phyloP scores from a whole-genome alignment of 169 alveolate genomes.

The Eimeria falciformis region DNA sequence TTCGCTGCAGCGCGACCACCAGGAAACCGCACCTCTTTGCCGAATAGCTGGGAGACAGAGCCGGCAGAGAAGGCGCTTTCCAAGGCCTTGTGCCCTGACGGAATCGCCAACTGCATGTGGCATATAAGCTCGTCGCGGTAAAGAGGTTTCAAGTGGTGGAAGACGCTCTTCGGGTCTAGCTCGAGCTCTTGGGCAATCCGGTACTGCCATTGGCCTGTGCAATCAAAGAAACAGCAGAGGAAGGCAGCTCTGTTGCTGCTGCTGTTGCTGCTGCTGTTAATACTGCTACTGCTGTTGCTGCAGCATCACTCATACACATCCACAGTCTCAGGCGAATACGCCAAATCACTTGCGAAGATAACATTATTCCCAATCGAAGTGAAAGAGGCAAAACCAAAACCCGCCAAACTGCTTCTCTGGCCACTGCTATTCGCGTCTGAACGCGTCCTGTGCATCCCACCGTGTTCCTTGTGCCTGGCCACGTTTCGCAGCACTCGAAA shows the following conservation, averaged over 20 bases:
- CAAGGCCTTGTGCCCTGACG: conserved; percentile 47
- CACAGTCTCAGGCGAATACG: too few species aligned
- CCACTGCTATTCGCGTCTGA: too few species aligned
- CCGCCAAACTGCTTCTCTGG: too few species aligned
- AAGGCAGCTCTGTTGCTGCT: not conserved
- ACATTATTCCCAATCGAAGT: too few species aligned
- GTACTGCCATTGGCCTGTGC: conserved; percentile 78
- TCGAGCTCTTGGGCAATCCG: conserved; percentile 70
- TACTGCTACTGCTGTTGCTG: too few species aligned
- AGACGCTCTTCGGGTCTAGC: conserved; percentile 67
- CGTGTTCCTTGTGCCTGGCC: conserved; percentile 37
- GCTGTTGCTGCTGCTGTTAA: too few species aligned
- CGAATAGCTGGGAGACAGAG: not conserved
- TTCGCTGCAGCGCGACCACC: not conserved
- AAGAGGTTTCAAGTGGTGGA: conserved; percentile 75
- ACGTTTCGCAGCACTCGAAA: conserved; percentile 12
- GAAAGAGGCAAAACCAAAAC: too few species aligned
- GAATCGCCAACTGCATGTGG: conserved; percentile 72
- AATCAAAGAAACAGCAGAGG: not conserved
- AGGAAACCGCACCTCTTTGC: not conserved
- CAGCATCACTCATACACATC: too few species aligned
- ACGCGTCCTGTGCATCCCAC: not conserved
- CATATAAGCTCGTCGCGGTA: conserved; percentile 43
- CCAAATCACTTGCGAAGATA: too few species aligned
- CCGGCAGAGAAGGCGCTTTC: not conserved